phyloP scores from a whole-genome alignment of 352 stramenopile genomes.

The Pythium coloratum region DNA sequence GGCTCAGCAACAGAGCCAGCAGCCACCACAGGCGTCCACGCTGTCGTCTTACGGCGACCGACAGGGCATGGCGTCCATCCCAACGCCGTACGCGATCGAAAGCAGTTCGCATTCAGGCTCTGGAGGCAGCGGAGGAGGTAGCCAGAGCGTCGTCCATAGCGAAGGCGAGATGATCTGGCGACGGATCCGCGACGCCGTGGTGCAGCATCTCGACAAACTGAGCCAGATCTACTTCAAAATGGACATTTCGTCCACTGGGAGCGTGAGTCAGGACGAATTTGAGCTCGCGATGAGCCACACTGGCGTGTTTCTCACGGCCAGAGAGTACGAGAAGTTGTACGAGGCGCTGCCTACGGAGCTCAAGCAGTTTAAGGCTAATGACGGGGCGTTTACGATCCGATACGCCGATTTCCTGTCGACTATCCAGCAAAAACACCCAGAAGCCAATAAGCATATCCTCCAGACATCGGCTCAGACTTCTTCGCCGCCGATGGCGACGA shows the following conservation, averaged over 20 bases:
- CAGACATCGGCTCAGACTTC: conserved; percentile 43
- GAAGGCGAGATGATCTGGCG: conserved; percentile 63
- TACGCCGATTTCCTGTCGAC: conserved; percentile 63
- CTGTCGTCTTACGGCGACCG: not conserved
- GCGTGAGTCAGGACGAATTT: conserved; percentile 66
- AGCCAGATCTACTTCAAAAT: conserved; percentile 79
- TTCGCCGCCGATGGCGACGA: conserved; percentile 28
- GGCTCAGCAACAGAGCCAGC: conserved; percentile 34
- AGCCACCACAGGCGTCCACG: conserved; percentile 4
- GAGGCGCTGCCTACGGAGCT: conserved; percentile 43
- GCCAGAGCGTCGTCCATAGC: conserved; percentile 5
- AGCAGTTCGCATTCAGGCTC: conserved; percentile 24
- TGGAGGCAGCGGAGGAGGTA: not conserved
- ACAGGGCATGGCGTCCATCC: conserved; percentile 20
- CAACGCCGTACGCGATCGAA: conserved; percentile 50
- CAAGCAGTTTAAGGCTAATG: conserved; percentile 24
- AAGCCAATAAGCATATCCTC: conserved; percentile 27
- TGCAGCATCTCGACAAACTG: conserved; percentile 62
- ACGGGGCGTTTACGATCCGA: conserved; percentile 41
- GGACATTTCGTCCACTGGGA: conserved; percentile 67
- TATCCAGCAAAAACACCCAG: conserved; percentile 36
- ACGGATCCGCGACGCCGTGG: conserved; percentile 49
- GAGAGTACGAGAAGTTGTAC: conserved; percentile 72
- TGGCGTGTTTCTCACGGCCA: conserved; percentile 62
- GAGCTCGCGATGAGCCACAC: conserved; percentile 71